Percentiles rank a stretch among this genome's conserved stretches.
These are phyloP conservation scores for Mycocentrospora acerina DNA, from an alignment of 2,329 filamentous ascomycete genomes.

Conservation along the genomic window DNA sequence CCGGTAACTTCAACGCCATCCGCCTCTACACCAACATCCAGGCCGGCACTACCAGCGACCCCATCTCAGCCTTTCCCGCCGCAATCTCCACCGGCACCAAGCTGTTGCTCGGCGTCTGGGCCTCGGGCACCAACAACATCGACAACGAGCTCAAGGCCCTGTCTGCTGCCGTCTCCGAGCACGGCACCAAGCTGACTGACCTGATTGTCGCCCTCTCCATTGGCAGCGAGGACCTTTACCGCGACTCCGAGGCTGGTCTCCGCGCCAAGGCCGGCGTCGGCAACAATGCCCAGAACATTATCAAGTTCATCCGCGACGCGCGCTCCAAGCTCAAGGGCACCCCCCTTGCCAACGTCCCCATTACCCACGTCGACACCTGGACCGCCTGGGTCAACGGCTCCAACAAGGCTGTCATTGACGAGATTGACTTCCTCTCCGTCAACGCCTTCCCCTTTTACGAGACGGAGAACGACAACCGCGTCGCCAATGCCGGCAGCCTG, in stretches of 20 bases:
- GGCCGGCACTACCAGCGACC: slow-evolving; percentile 61
- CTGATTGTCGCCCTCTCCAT: slow-evolving; percentile 41
- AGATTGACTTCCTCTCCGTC: slow-evolving; percentile 40
- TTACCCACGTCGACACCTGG: slow-evolving; percentile 44
- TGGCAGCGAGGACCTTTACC: slow-evolving; percentile 61
- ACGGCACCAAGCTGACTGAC: slow-evolving; percentile 54
- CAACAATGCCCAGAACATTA: slow-evolving; percentile 61
- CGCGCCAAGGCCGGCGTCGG: slow-evolving; percentile 64
- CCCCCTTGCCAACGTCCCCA: slow-evolving; percentile 53
- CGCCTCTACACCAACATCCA: slow-evolving; percentile 75
- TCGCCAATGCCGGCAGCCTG: slow-evolving; percentile 46
- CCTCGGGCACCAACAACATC: slow-evolving; percentile 55
- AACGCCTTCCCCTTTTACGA: slow-evolving; percentile 45
- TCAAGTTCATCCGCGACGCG: slow-evolving; percentile 55
- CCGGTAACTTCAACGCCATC: slow-evolving; percentile 66
- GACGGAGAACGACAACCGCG: slow-evolving; percentile 31
- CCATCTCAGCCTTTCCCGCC: slow-evolving; percentile 55
- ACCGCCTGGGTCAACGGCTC: slow-evolving; percentile 38
- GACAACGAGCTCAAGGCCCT: slow-evolving; percentile 39
- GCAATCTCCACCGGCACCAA: slow-evolving; percentile 39
- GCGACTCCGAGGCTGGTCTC: slow-evolving; percentile 66
- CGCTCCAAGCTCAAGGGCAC: slow-evolving; percentile 61
- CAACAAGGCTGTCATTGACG: slow-evolving; percentile 39
- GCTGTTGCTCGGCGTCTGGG: slow-evolving; percentile 42
- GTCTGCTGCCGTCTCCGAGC: slow-evolving; percentile 30